These are phyloP conservation scores for Ascochyta rabiei DNA, from an alignment of 2,329 filamentous ascomycete species.

Conservation along the genomic window DNA sequence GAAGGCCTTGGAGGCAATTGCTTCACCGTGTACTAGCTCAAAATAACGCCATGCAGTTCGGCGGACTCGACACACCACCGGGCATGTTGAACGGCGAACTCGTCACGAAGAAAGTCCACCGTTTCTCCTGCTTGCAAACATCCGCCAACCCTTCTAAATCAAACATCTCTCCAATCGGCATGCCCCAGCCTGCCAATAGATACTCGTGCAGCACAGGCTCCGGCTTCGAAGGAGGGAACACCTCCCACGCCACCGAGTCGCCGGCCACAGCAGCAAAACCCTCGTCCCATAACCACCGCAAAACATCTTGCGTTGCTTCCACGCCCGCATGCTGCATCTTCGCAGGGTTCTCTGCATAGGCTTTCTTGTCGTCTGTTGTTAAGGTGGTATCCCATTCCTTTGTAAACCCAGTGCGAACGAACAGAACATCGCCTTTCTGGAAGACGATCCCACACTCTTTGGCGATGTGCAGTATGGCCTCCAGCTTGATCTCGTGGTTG, in stretches of 20 bases:
- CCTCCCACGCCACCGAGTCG: conserved; percentile 47
- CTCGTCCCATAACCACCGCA: conserved; percentile 43
- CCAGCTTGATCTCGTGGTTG: conserved; percentile 16
- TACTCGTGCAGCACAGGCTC: conserved; percentile 24
- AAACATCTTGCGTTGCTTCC: conserved; percentile 27
- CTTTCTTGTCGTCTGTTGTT: conserved; percentile 14
- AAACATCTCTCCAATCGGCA: conserved; percentile 48
- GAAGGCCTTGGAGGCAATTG: neutral
- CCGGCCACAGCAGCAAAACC: conserved; percentile 39
- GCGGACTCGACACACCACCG: conserved; percentile 45
- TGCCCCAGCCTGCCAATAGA: conserved; percentile 55
- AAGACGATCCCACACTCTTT: conserved; percentile 20
- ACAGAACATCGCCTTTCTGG: conserved; percentile 27
- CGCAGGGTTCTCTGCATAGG: conserved; percentile 29
- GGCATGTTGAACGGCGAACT: conserved; percentile 53
- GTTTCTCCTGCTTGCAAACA: conserved; percentile 44
- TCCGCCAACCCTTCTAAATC: conserved; percentile 54
- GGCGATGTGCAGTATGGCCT: conserved; percentile 18
- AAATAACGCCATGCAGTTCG: conserved; percentile 45
- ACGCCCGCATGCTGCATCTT: conserved; percentile 41
- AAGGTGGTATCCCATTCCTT: conserved; percentile 21
- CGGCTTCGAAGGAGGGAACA: conserved; percentile 34
- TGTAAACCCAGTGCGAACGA: conserved; percentile 27
- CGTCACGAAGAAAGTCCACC: conserved; percentile 54
- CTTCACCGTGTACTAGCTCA: conserved; percentile 16